Conservation (phyloP, 345 rosid genomes). For the Acer yangbiense region DNA sequence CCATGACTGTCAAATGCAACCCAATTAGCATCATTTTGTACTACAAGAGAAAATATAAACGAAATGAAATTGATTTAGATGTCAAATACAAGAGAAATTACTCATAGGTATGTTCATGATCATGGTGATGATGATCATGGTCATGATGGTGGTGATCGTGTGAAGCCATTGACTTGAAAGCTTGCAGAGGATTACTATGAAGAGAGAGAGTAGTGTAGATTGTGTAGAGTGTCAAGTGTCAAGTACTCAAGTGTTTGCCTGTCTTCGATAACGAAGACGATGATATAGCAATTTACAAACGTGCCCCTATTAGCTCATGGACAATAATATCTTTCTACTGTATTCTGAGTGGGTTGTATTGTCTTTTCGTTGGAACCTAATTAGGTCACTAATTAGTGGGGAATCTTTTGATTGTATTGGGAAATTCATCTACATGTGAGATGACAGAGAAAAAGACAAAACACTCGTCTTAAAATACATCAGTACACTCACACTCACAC, state of each 20-base stretch:
- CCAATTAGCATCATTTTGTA: conserved; percentile 3
- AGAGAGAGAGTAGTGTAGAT: background rate
- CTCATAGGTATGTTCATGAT: conserved; percentile 37
- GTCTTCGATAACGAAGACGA: background rate
- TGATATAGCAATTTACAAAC: background rate
- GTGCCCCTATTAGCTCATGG: background rate
- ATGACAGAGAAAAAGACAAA: background rate
- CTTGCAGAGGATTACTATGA: background rate
- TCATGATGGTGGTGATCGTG: conserved; percentile 30
- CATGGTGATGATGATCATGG: conserved; percentile 20
- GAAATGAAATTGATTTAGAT: background rate
- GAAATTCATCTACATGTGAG: background rate
- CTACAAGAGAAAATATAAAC: background rate
- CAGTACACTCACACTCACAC: too few relatives aligned
- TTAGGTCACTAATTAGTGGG: background rate
- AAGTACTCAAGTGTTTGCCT: background rate
- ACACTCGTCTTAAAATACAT: too few relatives aligned
- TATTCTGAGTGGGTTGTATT: background rate
- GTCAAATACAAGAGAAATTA: conserved; percentile 14
- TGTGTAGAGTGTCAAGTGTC: background rate
- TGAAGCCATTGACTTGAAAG: conserved; percentile 16
- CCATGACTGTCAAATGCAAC: conserved; percentile 24
- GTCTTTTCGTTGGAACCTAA: background rate
- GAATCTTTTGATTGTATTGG: background rate
- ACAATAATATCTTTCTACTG: too few relatives aligned